Conservation (phyloP, 2,329 filamentous ascomycete genomes). For the Dactylellina cionopaga region DNA sequence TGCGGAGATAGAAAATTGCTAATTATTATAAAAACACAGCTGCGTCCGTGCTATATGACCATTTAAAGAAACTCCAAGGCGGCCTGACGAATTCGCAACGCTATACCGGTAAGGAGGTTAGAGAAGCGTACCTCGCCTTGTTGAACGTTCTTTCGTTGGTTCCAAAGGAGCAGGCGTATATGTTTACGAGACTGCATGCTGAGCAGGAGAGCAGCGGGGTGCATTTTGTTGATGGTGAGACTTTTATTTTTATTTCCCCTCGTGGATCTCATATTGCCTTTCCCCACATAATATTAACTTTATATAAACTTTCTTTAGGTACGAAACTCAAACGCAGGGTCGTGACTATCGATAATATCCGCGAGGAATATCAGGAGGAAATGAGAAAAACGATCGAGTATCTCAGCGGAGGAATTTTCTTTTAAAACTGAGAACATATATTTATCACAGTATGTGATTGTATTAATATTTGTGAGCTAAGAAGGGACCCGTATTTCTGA, state of each 20-base stretch:
- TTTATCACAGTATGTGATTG: background rate
- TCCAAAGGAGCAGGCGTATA: slow-evolving; percentile 81
- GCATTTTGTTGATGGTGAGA: slow-evolving; percentile 53
- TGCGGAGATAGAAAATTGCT: background rate
- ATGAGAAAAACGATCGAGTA: slow-evolving; percentile 71
- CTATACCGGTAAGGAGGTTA: slow-evolving; percentile 64
- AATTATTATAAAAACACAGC: slow-evolving; percentile 59
- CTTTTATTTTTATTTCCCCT: slow-evolving; percentile 3
- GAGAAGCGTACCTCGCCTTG: slow-evolving; percentile 83
- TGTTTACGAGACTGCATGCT: slow-evolving; percentile 68
- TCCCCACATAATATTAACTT: slow-evolving; percentile 55
- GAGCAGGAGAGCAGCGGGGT: slow-evolving; percentile 61
- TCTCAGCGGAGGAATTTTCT: slow-evolving; percentile 75
- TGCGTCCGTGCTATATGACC: slow-evolving; percentile 71
- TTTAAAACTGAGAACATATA: slow-evolving; percentile 1
- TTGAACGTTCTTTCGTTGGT: slow-evolving; percentile 94
- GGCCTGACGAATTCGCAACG: slow-evolving; percentile 70
- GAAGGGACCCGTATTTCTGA: background rate
- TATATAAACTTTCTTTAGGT: slow-evolving; percentile 48
- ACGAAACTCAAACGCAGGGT: slow-evolving; percentile 73
- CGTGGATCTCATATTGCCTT: slow-evolving; percentile 51
- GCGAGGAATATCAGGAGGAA: slow-evolving; percentile 88
- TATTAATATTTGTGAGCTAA: slow-evolving; percentile 3
- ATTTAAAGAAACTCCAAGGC: slow-evolving; percentile 71
- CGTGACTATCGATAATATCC: slow-evolving; percentile 83